Evolutionary conservation across 176 grass and related monocot species (phyloP).

Genomic region (Olyra latifolia): DNA sequence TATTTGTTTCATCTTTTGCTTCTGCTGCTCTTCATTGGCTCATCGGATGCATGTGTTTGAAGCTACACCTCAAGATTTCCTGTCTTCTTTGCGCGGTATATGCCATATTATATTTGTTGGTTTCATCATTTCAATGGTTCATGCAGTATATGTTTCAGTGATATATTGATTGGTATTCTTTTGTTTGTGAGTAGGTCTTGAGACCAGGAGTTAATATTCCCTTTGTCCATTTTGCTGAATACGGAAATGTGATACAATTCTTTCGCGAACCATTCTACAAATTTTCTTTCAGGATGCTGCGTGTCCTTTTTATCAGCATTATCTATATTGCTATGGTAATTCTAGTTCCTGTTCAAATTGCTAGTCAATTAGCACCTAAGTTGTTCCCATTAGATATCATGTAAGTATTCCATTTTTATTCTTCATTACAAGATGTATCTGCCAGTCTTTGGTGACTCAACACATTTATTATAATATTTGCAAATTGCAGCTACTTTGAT

Average conservation of each 20-base stretch:
- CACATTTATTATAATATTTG: constrained; percentile 5
- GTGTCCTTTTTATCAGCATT: background rate
- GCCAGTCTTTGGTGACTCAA: background rate
- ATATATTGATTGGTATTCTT: background rate
- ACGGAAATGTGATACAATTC: background rate
- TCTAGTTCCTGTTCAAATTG: constrained; percentile 41
- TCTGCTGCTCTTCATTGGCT: constrained; percentile 43
- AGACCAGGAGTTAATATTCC: constrained; percentile 7
- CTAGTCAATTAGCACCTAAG: constrained; percentile 12
- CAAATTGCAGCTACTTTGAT: constrained; percentile 28
- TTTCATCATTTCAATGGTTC: background rate
- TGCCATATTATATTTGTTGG: background rate
- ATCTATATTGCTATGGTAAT: constrained; percentile 20
- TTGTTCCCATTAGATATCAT: constrained; percentile 36
- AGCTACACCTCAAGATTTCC: background rate
- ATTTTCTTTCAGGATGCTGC: constrained; percentile 18
- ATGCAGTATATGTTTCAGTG: background rate
- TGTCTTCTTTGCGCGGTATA: constrained; percentile 25
- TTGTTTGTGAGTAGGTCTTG: constrained; percentile 27
- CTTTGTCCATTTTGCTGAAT: background rate
- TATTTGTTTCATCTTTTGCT: constrained; percentile 31
- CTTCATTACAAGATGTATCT: background rate
- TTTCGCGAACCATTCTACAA: constrained; percentile 30
- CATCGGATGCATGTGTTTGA: constrained; percentile 16
- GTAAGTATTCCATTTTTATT: constrained; percentile 12